These are phyloP conservation scores for Termitomyces sp. DNA, from an alignment of 768 basidiomycete genomes.

Conservation along the genomic window DNA sequence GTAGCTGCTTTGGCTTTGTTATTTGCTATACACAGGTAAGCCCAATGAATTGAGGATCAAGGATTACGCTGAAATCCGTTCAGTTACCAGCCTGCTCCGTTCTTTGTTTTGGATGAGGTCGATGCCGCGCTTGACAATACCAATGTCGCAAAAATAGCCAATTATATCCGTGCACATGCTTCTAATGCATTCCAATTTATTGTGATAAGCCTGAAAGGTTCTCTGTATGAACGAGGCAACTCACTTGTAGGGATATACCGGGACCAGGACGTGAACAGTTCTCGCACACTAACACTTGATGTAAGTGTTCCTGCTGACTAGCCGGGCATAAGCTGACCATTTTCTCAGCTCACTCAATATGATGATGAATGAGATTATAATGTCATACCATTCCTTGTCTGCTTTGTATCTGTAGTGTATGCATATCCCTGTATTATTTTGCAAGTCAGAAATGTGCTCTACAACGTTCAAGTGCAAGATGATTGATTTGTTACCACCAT, in stretches of 20 bases:
- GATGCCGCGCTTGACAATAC: constrained; percentile 98
- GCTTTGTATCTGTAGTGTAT: background rate
- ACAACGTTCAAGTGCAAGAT: too few relatives aligned
- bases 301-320: constrained; percentile 34
- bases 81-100: constrained; percentile 94
- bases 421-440: too few relatives aligned
- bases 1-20: constrained; percentile 95
- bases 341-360: background rate
- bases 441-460: too few relatives aligned
- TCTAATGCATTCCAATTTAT: constrained; percentile 90
- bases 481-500: too few relatives aligned
- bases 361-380: background rate
- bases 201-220: constrained; percentile 94
- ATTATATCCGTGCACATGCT: constrained; percentile 84
- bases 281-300: constrained; percentile 86
- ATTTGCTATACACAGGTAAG: constrained; percentile 92
- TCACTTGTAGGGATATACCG: constrained; percentile 92
- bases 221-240: constrained; percentile 84
- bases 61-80: background rate
- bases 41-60: background rate
- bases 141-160: constrained; percentile 95
- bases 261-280: constrained; percentile 91
- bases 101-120: constrained; percentile 98
- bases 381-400: too few relatives aligned
- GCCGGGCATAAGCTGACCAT: background rate